Percentiles rank a stretch among this genome's conserved stretches.
phyloP scores from a whole-genome alignment of 495 filamentous ascomycete genomes.

The Penicillium maclennaniae region DNA sequence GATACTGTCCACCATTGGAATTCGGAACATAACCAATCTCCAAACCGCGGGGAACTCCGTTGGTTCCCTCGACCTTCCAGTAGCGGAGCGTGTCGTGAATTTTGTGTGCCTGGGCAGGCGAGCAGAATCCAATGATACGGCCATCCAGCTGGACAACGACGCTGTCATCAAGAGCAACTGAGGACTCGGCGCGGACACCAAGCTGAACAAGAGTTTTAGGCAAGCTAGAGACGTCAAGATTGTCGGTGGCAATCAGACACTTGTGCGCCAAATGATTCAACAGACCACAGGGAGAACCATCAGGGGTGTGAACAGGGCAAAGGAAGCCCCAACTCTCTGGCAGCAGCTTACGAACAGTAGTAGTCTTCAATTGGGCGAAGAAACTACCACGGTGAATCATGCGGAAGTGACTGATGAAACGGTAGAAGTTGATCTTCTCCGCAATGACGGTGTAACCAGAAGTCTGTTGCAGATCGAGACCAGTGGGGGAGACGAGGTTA shows the following conservation, averaged over 20 bases:
- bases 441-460: conserved; percentile 95
- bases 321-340: conserved; percentile 98
- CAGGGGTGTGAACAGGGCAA: conserved; percentile 95
- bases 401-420: conserved; percentile 98
- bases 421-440: conserved; percentile 98
- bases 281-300: conserved; percentile 90
- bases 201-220: conserved; percentile 69
- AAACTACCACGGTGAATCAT: conserved; percentile 99
- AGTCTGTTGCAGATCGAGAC: conserved; percentile 88
- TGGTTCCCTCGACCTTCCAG: conserved; percentile 93
- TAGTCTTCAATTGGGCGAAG: conserved; percentile 96
- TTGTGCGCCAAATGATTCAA: conserved; percentile 95
- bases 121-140: conserved; percentile 82
- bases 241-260: conserved; percentile 77
- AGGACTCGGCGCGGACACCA: conserved; percentile 67
- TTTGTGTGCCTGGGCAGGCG: conserved; percentile 70
- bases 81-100: conserved; percentile 81
- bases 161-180: conserved; percentile 71
- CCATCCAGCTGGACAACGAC: conserved; percentile 89
- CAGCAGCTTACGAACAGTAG: conserved; percentile 88
- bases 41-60: conserved; percentile 76
- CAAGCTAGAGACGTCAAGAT: conserved; percentile 66
- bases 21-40: conserved; percentile 91
- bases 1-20: conserved; percentile 85
- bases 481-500: conserved; percentile 84